Evolutionary conservation across 495 filamentous ascomycete species (phyloP), one percentile per base, ranked within the genome.

Genomic region (Aspergillus homomorphus): DNA sequence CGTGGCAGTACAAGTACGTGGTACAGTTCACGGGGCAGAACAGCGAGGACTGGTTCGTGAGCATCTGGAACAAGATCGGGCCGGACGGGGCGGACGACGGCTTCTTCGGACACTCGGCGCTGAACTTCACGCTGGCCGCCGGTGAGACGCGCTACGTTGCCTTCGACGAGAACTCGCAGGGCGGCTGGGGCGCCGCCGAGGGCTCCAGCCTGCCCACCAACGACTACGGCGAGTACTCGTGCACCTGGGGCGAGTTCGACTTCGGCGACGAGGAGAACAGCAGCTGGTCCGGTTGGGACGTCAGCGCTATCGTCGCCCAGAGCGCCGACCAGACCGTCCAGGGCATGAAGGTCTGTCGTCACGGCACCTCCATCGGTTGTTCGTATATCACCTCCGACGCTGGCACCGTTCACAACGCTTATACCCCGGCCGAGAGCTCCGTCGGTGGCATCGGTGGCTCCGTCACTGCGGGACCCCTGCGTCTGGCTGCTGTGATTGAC

Each of bases 41-140:
- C 62, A 65, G 62, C 20, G 68, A 69, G 9, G 19, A 66, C 58
- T 77, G 77, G 66, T 74, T 69, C 44, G 67, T 82, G 56, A 71
- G 67, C 60, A 66, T 83, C 71, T 84, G 78, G 77, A 80, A 83
- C 73, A 84, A 83, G 73, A 71, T 68, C 51, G 74, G 73, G 45
- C 55, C 66, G 4, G 71, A 76, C 30, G 73, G 70, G 30, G 54
- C 59, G n/a, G 66, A 76, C 61, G 54, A 67, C 51, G 72, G 78
- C 51, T 80, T 70, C 62, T 77, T 71, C 55, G 71, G 69, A 53
- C 60, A 71, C 44, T 69, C 75, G 50, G 70, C 69, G 30, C 57
- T 78, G 33, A 75, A 62, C 33, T 72, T 83, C 61, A 67, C 69
- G 26, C 69, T 84, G 42, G 49, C 68, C 46, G 48, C 76, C 33